Percentiles rank a stretch among this genome's conserved stretches.
phyloP scores from a whole-genome alignment of 176 grass and related monocot genomes.

The Aegilops bicornis region DNA sequence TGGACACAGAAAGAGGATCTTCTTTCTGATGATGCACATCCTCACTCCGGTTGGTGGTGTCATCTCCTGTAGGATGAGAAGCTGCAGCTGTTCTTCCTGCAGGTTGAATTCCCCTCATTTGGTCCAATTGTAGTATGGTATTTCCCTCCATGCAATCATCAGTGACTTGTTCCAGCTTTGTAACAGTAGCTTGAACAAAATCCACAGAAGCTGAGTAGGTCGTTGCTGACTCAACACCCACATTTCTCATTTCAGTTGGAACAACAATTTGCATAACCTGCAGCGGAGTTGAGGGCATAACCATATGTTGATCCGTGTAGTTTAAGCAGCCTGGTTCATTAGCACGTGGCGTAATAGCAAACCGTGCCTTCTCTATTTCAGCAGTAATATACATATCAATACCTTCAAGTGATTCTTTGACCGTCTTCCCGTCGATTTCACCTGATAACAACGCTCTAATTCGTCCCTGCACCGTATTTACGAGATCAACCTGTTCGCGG shows the following conservation, averaged over 20 bases:
- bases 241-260: constrained; percentile 27
- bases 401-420: constrained; percentile 35
- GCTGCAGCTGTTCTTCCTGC: neutral
- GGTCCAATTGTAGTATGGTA: constrained; percentile 46
- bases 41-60: neutral
- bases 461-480: constrained; percentile 33
- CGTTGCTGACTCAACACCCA: neutral
- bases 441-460: constrained; percentile 41
- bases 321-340: neutral
- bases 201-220: constrained; percentile 3
- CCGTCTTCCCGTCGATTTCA: constrained; percentile 21
- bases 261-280: constrained; percentile 28
- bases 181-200: constrained; percentile 11
- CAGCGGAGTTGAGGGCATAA: neutral
- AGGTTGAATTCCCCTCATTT: constrained; percentile 38
- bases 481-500: constrained; percentile 41
- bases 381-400: constrained; percentile 47
- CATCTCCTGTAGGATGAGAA: neutral
- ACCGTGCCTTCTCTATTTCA: constrained; percentile 30
- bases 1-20: constrained; percentile 31
- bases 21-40: constrained; percentile 30
- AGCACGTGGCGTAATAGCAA: constrained; percentile 2
- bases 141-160: constrained; percentile 32
- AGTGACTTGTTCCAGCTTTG: constrained; percentile 16
- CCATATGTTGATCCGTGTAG: neutral